Conservation (phyloP, 306 rosid genomes). For the Vicia villosa region DNA sequence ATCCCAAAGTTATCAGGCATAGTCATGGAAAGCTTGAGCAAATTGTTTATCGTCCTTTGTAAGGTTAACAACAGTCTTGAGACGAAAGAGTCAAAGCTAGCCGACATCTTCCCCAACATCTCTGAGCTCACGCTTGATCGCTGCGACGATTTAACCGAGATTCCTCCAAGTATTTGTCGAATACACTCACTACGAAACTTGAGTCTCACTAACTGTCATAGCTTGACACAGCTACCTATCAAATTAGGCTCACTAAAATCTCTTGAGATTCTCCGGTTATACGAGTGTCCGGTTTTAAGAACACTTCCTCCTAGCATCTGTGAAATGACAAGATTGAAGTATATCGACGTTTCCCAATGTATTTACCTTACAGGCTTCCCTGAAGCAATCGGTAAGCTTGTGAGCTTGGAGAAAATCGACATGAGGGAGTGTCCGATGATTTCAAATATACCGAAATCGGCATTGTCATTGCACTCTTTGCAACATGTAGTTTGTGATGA, state of each 20-base stretch:
- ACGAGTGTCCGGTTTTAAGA: conserved; percentile 64
- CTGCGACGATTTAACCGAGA: conserved; percentile 62
- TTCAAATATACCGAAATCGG: conserved; percentile 55
- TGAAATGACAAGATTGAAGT: conserved; percentile 55
- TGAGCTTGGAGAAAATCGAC: conserved; percentile 76
- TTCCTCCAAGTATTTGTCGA: conserved; percentile 70
- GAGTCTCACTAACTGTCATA: conserved; percentile 85
- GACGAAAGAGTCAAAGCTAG: conserved; percentile 40
- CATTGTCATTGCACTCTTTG: conserved; percentile 53
- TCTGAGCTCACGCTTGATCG: conserved; percentile 77
- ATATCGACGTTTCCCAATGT: conserved; percentile 81
- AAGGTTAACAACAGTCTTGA: conserved; percentile 54
- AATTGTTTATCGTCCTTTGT: conserved; percentile 71
- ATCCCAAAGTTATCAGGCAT: conserved; percentile 53
- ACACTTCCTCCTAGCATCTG: conserved; percentile 62
- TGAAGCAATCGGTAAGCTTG: conserved; percentile 51
- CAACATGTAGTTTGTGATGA: conserved; percentile 74
- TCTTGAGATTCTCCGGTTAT: conserved; percentile 66
- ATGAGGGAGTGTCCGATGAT: conserved; percentile 84
- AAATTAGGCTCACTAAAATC: conserved; percentile 56
- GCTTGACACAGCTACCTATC: conserved; percentile 51
- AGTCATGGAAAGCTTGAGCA: conserved; percentile 50
- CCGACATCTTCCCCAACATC: conserved; percentile 60
- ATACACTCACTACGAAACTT: conserved; percentile 56
- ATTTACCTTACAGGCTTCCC: conserved; percentile 63